Evolutionary conservation across 495 filamentous ascomycete species (phyloP).

Genomic region (Darksidea phi): DNA sequence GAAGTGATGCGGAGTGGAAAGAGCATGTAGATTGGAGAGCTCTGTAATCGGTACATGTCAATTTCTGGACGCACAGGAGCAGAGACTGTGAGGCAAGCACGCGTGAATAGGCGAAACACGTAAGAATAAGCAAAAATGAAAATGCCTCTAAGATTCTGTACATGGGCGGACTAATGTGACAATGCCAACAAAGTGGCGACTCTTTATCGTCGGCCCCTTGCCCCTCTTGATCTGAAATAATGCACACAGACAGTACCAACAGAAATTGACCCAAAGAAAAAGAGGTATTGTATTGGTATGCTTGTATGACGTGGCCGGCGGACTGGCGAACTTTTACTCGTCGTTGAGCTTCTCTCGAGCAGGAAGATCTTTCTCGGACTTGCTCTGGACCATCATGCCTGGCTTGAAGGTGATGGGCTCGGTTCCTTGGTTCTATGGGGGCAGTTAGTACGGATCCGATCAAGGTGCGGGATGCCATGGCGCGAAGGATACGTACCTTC

Average conservation of each 20-base stretch:
- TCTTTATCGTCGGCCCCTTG: not conserved
- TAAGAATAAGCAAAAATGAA: constrained; percentile 1
- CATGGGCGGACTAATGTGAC: constrained; percentile 34
- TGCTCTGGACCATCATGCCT: constrained; percentile 77
- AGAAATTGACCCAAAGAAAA: constrained; percentile 22
- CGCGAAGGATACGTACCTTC: constrained; percentile 58
- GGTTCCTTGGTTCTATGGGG: constrained; percentile 67
- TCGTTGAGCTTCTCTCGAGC: constrained; percentile 18
- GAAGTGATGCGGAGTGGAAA: not conserved
- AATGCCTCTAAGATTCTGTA: constrained; percentile 33
- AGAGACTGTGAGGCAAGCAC: constrained; percentile 8
- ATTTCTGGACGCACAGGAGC: not conserved
- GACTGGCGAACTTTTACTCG: constrained; percentile 4
- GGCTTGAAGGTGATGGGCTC: constrained; percentile 88
- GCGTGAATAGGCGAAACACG: not conserved
- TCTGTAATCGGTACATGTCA: constrained; percentile 6
- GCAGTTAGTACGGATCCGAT: constrained; percentile 12
- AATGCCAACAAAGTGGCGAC: constrained; percentile 19
- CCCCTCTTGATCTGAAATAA: constrained; percentile 8
- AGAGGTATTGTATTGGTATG: constrained; percentile 18
- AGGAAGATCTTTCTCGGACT: constrained; percentile 25
- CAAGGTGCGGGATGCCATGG: not conserved
- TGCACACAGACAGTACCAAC: constrained; percentile 32
- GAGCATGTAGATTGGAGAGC: constrained; percentile 16
- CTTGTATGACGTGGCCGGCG: constrained; percentile 9